These are phyloP conservation scores for Endothia cerciana DNA, from an alignment of 2,329 filamentous ascomycete species.

Conservation along the genomic window DNA sequence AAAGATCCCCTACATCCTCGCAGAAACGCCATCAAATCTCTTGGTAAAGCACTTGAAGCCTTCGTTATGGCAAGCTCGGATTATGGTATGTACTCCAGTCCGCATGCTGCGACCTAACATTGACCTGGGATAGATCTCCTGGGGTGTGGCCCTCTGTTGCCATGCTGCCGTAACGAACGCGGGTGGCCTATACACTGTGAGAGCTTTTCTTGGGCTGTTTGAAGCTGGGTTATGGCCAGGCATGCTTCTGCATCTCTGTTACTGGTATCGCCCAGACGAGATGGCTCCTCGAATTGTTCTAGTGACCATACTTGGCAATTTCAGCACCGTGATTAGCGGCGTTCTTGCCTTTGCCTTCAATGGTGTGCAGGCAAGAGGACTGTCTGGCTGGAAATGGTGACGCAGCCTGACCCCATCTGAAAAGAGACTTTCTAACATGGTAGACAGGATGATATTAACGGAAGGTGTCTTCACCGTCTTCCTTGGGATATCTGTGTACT, in stretches of 20 bases:
- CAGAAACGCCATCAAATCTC: constrained; percentile 25
- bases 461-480: constrained; percentile 35
- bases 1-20: constrained; percentile 22
- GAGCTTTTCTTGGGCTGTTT: constrained; percentile 40
- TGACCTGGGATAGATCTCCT: constrained; percentile 35
- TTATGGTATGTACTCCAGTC: constrained; percentile 36
- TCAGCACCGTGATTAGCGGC: constrained; percentile 46
- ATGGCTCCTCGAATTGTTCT: constrained; percentile 48
- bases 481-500: constrained; percentile 47
- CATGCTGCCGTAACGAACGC: constrained; percentile 44
- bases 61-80: constrained; percentile 36
- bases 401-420: neutral
- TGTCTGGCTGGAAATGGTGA: constrained; percentile 42
- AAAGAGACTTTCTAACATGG: constrained; percentile 49
- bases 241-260: constrained; percentile 48
- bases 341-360: constrained; percentile 50
- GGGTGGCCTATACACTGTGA: constrained; percentile 41
- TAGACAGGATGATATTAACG: constrained; percentile 49
- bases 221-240: constrained; percentile 49
- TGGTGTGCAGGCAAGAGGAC: constrained; percentile 40
- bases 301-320: constrained; percentile 48
- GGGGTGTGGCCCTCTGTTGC: constrained; percentile 42
- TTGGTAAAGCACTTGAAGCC: constrained; percentile 22
- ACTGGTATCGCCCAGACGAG: constrained; percentile 54
- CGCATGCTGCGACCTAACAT: neutral